Percentiles rank a stretch among this genome's conserved stretches.
phyloP scores from a whole-genome alignment of 768 basidiomycete genomes.

The Tremella yokohamensis region DNA sequence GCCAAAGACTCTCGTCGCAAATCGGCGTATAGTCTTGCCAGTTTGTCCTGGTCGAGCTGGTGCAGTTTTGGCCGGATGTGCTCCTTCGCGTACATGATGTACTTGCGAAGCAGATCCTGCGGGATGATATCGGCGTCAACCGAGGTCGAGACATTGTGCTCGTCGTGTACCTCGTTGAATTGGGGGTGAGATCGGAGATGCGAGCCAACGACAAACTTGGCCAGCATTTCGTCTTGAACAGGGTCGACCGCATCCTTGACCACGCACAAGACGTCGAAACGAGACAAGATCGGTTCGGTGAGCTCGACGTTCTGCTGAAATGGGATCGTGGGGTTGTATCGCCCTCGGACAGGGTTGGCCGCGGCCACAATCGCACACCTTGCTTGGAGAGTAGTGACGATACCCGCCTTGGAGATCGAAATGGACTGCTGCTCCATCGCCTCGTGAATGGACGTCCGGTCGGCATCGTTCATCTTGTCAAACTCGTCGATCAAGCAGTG shows the following conservation, averaged over 20 bases:
- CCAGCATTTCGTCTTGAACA: constrained; percentile 91
- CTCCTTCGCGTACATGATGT: constrained; percentile 98
- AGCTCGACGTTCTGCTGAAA: constrained; percentile 98
- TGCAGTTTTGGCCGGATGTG: constrained; percentile 87
- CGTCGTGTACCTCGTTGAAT: constrained; percentile 73
- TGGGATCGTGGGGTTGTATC: constrained; percentile 97
- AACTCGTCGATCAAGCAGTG: constrained; percentile 98
- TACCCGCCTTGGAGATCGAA: constrained; percentile 97
- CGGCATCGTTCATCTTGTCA: constrained; percentile 99
- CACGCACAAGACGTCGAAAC: constrained; percentile 96
- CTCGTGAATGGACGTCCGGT: constrained; percentile 97
- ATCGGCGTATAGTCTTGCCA: constrained; percentile 88
- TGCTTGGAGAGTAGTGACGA: constrained; percentile 95
- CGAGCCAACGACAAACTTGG: constrained; percentile 95
- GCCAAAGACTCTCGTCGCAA: constrained; percentile 91
- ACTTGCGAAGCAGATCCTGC: constrained; percentile 91
- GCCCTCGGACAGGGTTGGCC: constrained; percentile 92
- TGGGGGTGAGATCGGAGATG: constrained; percentile 91
- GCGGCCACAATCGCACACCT: constrained; percentile 97
- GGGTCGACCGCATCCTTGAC: constrained; percentile 98
- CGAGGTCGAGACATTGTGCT: constrained; percentile 88
- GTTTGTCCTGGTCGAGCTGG: constrained; percentile 92
- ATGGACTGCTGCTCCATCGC: constrained; percentile 99
- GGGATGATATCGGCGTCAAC: constrained; percentile 89
- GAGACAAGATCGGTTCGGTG: constrained; percentile 95